Percentiles rank a stretch among this genome's conserved stretches.
These are phyloP conservation scores for Daldinia childiae DNA, from an alignment of 495 filamentous ascomycete genomes.

Conservation along the genomic window DNA sequence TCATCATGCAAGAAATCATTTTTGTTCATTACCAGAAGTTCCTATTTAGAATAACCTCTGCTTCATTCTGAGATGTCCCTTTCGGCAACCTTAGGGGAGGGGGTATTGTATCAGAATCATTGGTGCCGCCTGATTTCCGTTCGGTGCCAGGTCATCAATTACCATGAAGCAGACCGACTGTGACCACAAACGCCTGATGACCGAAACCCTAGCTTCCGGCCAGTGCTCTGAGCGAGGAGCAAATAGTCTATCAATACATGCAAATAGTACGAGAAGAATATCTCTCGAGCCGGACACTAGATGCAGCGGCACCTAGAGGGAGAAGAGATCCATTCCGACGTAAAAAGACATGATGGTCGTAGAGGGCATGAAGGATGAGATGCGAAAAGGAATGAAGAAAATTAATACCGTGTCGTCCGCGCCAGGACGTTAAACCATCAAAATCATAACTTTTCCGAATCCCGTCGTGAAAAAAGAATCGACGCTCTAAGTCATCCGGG, in stretches of 20 bases:
- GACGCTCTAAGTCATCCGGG: constrained; percentile 45
- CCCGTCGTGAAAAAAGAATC: constrained; percentile 49
- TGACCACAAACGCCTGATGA: constrained; percentile 50
- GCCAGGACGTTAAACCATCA: constrained; percentile 42
- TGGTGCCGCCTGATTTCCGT: constrained; percentile 50
- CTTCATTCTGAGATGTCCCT: constrained; percentile 45
- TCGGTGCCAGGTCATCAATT: constrained; percentile 45
- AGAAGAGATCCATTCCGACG: constrained; percentile 43
- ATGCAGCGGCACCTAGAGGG: constrained; percentile 26
- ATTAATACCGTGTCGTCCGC: constrained; percentile 53
- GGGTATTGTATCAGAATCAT: constrained; percentile 49
- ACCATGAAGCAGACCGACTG: constrained; percentile 45
- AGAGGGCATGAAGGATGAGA: constrained; percentile 40
- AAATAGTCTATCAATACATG: constrained; percentile 53
- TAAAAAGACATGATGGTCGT: constrained; percentile 35
- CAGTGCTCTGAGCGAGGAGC: constrained; percentile 44
- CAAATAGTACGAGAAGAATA: constrained; percentile 38
- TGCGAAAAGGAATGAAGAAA: constrained; percentile 43
- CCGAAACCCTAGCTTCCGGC: constrained; percentile 44
- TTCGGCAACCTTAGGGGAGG: constrained; percentile 45
- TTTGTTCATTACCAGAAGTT: constrained; percentile 51
- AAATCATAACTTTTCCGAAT: constrained; percentile 62
- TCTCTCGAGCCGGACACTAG: constrained; percentile 27
- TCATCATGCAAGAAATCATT: constrained; percentile 24
- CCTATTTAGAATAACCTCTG: constrained; percentile 45